Conservation (phyloP, 176 grass and related monocot species). For the Carex kokanica region DNA sequence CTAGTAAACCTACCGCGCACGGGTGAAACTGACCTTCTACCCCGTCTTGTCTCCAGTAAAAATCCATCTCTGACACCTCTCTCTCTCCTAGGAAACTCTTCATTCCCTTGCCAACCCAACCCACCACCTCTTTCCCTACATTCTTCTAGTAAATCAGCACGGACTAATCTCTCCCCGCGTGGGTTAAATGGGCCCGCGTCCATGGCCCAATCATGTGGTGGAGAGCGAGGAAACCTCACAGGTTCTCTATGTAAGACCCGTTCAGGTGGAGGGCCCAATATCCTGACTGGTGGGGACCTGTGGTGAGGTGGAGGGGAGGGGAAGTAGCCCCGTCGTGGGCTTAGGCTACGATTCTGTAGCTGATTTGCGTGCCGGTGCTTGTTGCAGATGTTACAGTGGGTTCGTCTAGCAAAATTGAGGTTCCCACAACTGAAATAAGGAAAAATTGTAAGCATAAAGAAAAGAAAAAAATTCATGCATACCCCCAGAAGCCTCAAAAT, state of each 20-base stretch:
- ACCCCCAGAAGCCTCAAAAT: background rate
- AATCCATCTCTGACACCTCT: conserved; percentile 34
- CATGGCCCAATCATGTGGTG: conserved; percentile 42
- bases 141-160: conserved; percentile 42
- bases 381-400: conserved; percentile 89
- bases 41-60: conserved; percentile 39
- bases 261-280: conserved; percentile 41
- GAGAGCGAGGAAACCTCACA: conserved; percentile 41
- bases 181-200: conserved; percentile 41
- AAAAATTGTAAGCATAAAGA: conserved; percentile 16
- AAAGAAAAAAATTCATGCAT: conserved; percentile 4
- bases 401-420: conserved; percentile 91
- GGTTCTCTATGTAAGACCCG: conserved; percentile 41
- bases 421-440: conserved; percentile 78
- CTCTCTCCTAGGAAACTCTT: conserved; percentile 40
- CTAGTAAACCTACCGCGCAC: conserved; percentile 35
- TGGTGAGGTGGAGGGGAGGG: conserved; percentile 34
- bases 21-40: conserved; percentile 46
- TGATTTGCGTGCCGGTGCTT: conserved; percentile 49
- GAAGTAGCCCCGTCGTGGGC: conserved; percentile 43
- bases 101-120: conserved; percentile 42
- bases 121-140: conserved; percentile 37
- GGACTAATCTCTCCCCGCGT: conserved; percentile 40
- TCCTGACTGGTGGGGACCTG: conserved; percentile 41
- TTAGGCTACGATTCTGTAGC: conserved; percentile 35